Evolutionary conservation across 495 filamentous ascomycete genomes (phyloP).

Genomic region (Cryomyces antarcticus): DNA sequence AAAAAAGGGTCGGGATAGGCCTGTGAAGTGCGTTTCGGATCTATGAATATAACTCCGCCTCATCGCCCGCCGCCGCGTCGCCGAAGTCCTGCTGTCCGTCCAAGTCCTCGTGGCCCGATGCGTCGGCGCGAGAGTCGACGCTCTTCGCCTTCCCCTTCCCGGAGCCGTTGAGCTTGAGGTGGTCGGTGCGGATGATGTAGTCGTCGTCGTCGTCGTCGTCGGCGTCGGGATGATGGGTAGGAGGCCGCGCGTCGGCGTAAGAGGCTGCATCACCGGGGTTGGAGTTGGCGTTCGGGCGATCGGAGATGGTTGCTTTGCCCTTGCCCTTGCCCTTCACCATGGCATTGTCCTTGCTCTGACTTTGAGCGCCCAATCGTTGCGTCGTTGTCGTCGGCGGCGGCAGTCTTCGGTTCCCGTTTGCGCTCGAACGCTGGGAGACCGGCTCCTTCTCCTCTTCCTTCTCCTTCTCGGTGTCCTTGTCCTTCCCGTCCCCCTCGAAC

Average conservation of each 20-base stretch:
- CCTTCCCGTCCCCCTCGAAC: conserved; percentile 40
- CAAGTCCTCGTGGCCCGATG: no score
- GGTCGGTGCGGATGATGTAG: conserved; percentile 26
- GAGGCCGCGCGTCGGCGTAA: not conserved
- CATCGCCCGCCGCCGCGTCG: conserved; percentile 14
- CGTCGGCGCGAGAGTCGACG: not conserved
- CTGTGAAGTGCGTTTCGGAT: no score
- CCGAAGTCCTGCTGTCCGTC: conserved; percentile 10
- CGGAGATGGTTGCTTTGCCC: not conserved
- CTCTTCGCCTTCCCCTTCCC: conserved; percentile 27
- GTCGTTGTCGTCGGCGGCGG: not conserved
- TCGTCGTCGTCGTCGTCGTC: conserved; percentile 21
- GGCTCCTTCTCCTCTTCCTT: not conserved
- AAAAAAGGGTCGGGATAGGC: no score
- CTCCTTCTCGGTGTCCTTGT: conserved; percentile 11
- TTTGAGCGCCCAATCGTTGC: not conserved
- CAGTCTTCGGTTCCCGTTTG: conserved; percentile 6
- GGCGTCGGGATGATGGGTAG: not conserved
- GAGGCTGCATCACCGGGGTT: not conserved
- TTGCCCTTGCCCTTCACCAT: conserved; percentile 4
- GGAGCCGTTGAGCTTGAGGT: conserved; percentile 13
- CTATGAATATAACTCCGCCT: conserved; percentile 16
- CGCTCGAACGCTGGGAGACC: not conserved
- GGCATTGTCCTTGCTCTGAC: not conserved
- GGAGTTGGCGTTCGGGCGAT: not conserved